Percentiles rank a stretch among this genome's conserved stretches.
phyloP scores from a whole-genome alignment of 495 filamentous ascomycete genomes.

The Pseudevernia furfuracea region DNA sequence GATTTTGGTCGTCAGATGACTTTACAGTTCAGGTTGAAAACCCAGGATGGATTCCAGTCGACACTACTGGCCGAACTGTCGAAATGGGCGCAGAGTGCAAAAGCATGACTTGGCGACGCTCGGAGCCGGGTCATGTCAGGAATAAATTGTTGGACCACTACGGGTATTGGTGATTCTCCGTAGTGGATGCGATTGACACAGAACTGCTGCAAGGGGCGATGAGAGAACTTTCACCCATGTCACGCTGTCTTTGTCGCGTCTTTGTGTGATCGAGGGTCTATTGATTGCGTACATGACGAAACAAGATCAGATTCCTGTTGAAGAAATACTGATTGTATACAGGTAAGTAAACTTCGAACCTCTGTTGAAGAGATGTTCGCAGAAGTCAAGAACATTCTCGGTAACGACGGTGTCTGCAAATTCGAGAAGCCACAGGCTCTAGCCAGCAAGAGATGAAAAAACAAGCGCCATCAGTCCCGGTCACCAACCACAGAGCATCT shows the following conservation, averaged over 20 bases:
- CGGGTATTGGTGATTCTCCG: not conserved
- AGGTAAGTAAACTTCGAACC: not conserved
- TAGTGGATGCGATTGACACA: not conserved
- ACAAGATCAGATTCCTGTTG: not conserved
- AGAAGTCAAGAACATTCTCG: not conserved
- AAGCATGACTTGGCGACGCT: not conserved
- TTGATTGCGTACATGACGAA: not conserved
- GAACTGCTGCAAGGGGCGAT: not conserved
- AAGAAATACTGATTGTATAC: not conserved
- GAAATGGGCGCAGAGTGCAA: not conserved
- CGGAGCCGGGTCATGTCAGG: not conserved
- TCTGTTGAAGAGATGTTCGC: constrained; percentile 3
- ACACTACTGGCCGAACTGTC: not conserved
- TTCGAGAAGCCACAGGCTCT: not conserved
- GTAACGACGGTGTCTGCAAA: constrained; percentile 7
- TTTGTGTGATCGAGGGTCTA: not conserved
- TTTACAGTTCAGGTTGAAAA: not conserved
- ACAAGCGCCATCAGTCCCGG: not conserved
- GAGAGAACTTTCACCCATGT: not conserved
- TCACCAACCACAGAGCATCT: not conserved
- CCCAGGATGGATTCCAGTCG: not conserved
- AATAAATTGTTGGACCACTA: not conserved
- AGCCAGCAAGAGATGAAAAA: not conserved
- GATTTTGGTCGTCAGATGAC: not conserved
- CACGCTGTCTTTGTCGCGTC: not conserved